Evolutionary conservation across 2,329 filamentous ascomycete genomes (phyloP).

Genomic region (Nemania bipapillata): DNA sequence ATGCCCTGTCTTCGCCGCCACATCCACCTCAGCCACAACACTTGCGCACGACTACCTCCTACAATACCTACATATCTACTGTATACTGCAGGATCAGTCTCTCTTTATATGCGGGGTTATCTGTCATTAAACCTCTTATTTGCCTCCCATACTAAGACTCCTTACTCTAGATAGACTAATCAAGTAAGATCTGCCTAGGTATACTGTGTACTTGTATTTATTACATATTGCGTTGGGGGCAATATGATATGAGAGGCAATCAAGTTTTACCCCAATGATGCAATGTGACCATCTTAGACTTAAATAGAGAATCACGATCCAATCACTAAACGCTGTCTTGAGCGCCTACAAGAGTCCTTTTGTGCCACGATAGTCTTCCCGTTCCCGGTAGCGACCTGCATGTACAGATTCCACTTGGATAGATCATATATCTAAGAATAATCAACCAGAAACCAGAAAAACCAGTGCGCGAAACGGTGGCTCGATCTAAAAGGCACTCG

Average conservation of each 20-base stretch:
- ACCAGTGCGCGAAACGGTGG: not conserved
- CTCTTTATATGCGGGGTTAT: not conserved
- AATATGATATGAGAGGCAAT: not conserved
- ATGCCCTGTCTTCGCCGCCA: not conserved
- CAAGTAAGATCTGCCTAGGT: not conserved
- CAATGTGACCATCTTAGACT: not conserved
- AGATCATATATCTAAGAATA: not conserved
- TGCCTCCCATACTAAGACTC: too few species aligned
- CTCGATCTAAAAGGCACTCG: too few species aligned
- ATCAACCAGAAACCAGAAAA: not conserved
- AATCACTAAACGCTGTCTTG: not conserved
- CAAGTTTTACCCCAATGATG: not conserved
- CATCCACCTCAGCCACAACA: slow-evolving; percentile 16
- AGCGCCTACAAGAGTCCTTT: not conserved
- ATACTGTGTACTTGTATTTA: not conserved
- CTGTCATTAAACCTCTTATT: not conserved
- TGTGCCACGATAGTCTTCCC: not conserved
- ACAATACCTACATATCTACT: too few species aligned
- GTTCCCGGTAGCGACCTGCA: not conserved
- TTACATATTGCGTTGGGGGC: not conserved
- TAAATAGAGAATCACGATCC: not conserved
- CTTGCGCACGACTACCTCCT: too few species aligned
- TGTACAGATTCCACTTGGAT: not conserved
- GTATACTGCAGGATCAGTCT: too few species aligned
- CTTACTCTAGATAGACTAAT: not conserved